These are phyloP conservation scores for Coniochaeta pulveracea DNA, from an alignment of 2,329 filamentous ascomycete species.

Conservation along the genomic window DNA sequence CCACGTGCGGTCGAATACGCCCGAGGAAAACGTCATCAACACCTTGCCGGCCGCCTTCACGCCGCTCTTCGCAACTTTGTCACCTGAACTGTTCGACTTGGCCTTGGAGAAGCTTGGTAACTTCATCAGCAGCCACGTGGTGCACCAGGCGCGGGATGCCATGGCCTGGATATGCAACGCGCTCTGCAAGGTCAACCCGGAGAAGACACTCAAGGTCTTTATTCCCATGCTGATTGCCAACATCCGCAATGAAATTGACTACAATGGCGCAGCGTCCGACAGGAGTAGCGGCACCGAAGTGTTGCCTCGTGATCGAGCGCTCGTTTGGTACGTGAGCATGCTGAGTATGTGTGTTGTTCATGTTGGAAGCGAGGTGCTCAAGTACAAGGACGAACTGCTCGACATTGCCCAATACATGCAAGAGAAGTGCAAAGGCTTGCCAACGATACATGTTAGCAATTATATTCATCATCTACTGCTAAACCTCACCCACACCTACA, in stretches of 20 bases:
- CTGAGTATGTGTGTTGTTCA: conserved; percentile 97
- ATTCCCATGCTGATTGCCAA: conserved; percentile 83
- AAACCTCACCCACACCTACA: conserved; percentile 90
- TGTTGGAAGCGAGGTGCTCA: conserved; percentile 79
- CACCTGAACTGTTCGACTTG: conserved; percentile 85
- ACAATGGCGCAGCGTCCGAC: conserved; percentile 91
- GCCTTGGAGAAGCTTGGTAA: conserved; percentile 84
- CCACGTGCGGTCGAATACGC: conserved; percentile 77
- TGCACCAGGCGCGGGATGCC: conserved; percentile 91
- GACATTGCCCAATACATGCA: conserved; percentile 95
- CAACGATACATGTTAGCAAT: conserved; percentile 93
- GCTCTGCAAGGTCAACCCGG: conserved; percentile 87
- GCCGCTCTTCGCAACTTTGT: conserved; percentile 80
- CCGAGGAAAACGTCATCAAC: conserved; percentile 95
- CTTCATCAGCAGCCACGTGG: conserved; percentile 88
- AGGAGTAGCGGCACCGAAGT: conserved; percentile 90
- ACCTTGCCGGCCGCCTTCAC: conserved; percentile 85
- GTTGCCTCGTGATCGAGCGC: conserved; percentile 76
- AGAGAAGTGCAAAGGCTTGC: conserved; percentile 82
- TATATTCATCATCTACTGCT: conserved; percentile 93
- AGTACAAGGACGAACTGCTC: conserved; percentile 80
- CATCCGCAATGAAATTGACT: conserved; percentile 93
- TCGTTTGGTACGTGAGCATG: conserved; percentile 96
- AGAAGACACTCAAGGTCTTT: conserved; percentile 84
- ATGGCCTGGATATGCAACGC: conserved; percentile 99